Conservation (phyloP, 2,329 filamentous ascomycete genomes). For the Aspergillus candidus region DNA sequence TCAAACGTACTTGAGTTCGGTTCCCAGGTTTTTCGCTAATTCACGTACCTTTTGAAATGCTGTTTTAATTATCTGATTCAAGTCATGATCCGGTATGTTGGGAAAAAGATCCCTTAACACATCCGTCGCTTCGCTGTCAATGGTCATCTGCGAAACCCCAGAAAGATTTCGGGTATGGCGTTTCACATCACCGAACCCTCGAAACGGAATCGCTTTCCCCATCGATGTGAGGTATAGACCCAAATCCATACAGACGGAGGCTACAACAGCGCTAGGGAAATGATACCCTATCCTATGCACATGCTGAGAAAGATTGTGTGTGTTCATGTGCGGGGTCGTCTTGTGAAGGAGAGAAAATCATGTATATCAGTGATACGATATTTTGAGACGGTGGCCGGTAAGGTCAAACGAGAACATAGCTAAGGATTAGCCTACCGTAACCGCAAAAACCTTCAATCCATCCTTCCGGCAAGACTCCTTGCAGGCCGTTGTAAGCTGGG, state of each 20-base stretch:
- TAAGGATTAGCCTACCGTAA: slow-evolving; percentile 48
- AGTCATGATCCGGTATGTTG: slow-evolving; percentile 54
- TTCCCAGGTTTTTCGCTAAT: not conserved
- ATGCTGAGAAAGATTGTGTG: slow-evolving; percentile 53
- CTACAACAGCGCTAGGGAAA: slow-evolving; percentile 56
- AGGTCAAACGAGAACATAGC: slow-evolving; percentile 7
- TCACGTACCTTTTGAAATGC: slow-evolving; percentile 53
- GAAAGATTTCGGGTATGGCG: slow-evolving; percentile 20
- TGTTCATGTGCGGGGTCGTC: slow-evolving; percentile 46
- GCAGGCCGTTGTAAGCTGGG: slow-evolving; percentile 53
- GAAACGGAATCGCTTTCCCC: slow-evolving; percentile 42
- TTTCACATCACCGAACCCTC: slow-evolving; percentile 22
- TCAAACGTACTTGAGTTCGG: slow-evolving; percentile 12
- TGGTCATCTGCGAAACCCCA: slow-evolving; percentile 39
- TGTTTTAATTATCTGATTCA: slow-evolving; percentile 53
- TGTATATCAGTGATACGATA: slow-evolving; percentile 2
- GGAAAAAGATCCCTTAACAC: slow-evolving; percentile 59
- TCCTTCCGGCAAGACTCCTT: slow-evolving; percentile 55
- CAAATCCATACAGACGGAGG: slow-evolving; percentile 48
- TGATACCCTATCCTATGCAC: slow-evolving; percentile 58
- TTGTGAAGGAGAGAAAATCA: slow-evolving; percentile 12
- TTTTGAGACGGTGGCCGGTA: slow-evolving; percentile 13
- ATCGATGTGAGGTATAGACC: slow-evolving; percentile 41
- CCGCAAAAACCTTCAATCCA: slow-evolving; percentile 50
- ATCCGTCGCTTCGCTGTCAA: slow-evolving; percentile 52